These are phyloP conservation scores for Rhizopogon vinicolor DNA, from an alignment of 768 basidiomycete genomes.

Conservation along the genomic window DNA sequence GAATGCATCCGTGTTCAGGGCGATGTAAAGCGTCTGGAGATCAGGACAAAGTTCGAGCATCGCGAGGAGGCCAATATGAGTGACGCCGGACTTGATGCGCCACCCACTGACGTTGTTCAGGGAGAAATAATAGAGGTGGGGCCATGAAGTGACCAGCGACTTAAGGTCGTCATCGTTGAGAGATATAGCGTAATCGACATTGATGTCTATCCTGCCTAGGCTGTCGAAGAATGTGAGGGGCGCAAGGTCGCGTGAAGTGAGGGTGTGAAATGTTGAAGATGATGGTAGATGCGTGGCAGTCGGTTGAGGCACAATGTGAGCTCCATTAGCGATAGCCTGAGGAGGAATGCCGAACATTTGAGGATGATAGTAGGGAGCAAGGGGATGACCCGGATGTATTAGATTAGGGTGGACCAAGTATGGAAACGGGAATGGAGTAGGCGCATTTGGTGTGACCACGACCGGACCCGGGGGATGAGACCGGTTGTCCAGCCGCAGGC, in stretches of 20 bases:
- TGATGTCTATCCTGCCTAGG: background rate
- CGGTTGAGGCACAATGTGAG: too few relatives aligned
- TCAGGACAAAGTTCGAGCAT: background rate
- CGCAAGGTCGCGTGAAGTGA: background rate
- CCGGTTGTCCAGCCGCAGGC: background rate
- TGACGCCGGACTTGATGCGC: constrained; percentile 1
- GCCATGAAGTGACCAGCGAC: background rate
- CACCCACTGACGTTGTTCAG: background rate
- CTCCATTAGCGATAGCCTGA: too few relatives aligned
- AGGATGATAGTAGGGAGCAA: too few relatives aligned
- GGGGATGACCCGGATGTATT: background rate
- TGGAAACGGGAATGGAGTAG: background rate
- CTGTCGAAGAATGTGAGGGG: constrained; percentile 1
- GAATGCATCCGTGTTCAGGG: background rate
- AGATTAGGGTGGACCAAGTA: background rate
- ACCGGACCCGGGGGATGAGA: background rate
- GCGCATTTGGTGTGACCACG: background rate
- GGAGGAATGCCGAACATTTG: too few relatives aligned
- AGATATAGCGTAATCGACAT: background rate
- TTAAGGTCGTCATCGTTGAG: background rate
- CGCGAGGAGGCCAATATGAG: background rate
- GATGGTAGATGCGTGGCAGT: background rate
- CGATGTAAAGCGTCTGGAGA: constrained; percentile 1
- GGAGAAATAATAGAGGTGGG: background rate
- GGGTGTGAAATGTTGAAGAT: background rate